These are phyloP conservation scores for Ampelocalamus luodianensis DNA, from an alignment of 176 grass and related monocot species.

Conservation along the genomic window DNA sequence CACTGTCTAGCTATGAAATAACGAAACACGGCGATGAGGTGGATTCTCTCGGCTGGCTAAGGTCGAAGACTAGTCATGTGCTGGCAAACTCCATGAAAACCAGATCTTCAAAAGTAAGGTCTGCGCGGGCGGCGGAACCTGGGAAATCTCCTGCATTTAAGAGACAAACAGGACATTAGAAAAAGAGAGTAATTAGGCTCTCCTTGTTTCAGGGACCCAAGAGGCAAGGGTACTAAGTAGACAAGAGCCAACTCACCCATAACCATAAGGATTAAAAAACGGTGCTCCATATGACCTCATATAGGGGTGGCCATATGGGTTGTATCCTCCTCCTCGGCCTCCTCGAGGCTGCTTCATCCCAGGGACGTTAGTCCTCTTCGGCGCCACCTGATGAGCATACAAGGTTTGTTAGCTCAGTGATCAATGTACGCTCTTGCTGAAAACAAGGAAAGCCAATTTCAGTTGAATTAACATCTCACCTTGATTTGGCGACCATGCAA, in stretches of 20 bases:
- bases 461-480: slow-evolving; percentile 36
- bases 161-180: neutral
- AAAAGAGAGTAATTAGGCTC: neutral
- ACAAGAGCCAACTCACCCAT: slow-evolving; percentile 56
- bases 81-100: neutral
- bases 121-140: slow-evolving; percentile 66
- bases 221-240: neutral
- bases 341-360: slow-evolving; percentile 75
- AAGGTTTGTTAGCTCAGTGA: slow-evolving; percentile 22
- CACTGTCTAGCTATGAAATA: slow-evolving; percentile 22
- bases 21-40: neutral
- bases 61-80: neutral
- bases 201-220: neutral
- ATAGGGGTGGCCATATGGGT: slow-evolving; percentile 63
- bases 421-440: neutral
- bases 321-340: slow-evolving; percentile 59
- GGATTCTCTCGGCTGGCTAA: slow-evolving; percentile 7
- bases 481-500: slow-evolving; percentile 75
- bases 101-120: slow-evolving; percentile 53
- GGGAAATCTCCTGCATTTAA: slow-evolving; percentile 57
- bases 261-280: slow-evolving; percentile 67
- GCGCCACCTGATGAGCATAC: slow-evolving; percentile 55
- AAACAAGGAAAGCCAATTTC: neutral
- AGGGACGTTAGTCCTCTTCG: slow-evolving; percentile 77
- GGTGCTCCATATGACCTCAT: slow-evolving; percentile 69